Percentiles rank a stretch among this genome's conserved stretches.
These are phyloP conservation scores for Stemphylium beticola DNA, from an alignment of 2,329 filamentous ascomycete genomes.

Conservation along the genomic window DNA sequence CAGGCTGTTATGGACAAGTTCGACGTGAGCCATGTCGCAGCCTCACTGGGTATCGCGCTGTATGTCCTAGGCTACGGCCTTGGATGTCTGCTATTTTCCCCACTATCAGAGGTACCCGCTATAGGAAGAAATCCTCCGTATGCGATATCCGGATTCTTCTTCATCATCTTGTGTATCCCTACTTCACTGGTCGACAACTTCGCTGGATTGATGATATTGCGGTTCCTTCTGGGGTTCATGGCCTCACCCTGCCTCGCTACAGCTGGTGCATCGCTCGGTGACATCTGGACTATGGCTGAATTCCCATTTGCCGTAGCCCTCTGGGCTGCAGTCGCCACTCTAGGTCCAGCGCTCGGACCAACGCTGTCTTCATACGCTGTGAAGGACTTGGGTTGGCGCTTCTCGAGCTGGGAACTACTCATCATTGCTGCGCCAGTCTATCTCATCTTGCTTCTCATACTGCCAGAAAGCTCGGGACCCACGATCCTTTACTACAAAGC, in stretches of 20 bases:
- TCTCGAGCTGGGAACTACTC: slow-evolving; percentile 84
- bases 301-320: slow-evolving; percentile 51
- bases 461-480: slow-evolving; percentile 85
- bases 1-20: slow-evolving; percentile 59
- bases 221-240: slow-evolving; percentile 46
- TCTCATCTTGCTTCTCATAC: slow-evolving; percentile 77
- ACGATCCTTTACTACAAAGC: slow-evolving; percentile 64
- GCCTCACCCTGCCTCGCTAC: slow-evolving; percentile 44
- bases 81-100: slow-evolving; percentile 69
- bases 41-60: slow-evolving; percentile 64
- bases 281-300: slow-evolving; percentile 48
- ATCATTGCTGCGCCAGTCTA: slow-evolving; percentile 76
- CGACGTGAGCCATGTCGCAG: slow-evolving; percentile 57
- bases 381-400: slow-evolving; percentile 74
- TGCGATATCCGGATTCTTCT: slow-evolving; percentile 70
- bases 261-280: slow-evolving; percentile 41
- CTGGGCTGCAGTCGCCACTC: slow-evolving; percentile 50
- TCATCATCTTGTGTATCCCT: slow-evolving; percentile 70
- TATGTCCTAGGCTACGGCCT: slow-evolving; percentile 67
- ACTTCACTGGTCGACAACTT: slow-evolving; percentile 68
- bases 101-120: slow-evolving; percentile 68
- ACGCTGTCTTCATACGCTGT: slow-evolving; percentile 76
- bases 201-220: slow-evolving; percentile 64
- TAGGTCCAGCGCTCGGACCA: slow-evolving; percentile 68
- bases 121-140: slow-evolving; percentile 73